phyloP scores from a whole-genome alignment of 2,329 filamentous ascomycete genomes.

The Fusarium tupiense region DNA sequence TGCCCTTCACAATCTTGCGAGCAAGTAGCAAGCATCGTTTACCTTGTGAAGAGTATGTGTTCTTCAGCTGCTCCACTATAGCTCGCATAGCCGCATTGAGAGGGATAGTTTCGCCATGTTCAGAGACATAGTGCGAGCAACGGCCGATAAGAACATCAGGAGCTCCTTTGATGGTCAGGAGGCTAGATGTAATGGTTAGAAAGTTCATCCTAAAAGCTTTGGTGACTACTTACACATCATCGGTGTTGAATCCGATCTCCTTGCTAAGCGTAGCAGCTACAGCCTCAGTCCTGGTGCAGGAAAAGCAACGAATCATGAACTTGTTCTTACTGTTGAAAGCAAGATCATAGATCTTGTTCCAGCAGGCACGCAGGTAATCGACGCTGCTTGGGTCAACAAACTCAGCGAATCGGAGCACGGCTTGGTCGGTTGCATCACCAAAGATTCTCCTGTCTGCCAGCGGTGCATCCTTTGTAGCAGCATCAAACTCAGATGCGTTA shows the following conservation, averaged over 20 bases:
- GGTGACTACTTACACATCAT: not conserved
- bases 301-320: slow-evolving; percentile 68
- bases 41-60: slow-evolving; percentile 2
- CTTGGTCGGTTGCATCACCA: slow-evolving; percentile 81
- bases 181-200: slow-evolving; percentile 42
- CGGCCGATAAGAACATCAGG: slow-evolving; percentile 76
- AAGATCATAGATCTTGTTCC: slow-evolving; percentile 73
- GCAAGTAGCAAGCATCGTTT: slow-evolving; percentile 7
- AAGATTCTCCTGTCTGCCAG: slow-evolving; percentile 71
- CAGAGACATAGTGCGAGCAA: slow-evolving; percentile 3
- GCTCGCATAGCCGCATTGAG: not conserved
- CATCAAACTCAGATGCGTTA: slow-evolving; percentile 80
- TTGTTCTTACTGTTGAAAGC: slow-evolving; percentile 88
- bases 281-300: slow-evolving; percentile 51
- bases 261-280: slow-evolving; percentile 50
- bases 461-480: slow-evolving; percentile 67
- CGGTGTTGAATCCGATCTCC: not conserved
- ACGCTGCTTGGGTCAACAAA: slow-evolving; percentile 58
- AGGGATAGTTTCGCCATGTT: not conserved
- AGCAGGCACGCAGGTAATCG: slow-evolving; percentile 66
- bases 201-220: rapidly evolving
- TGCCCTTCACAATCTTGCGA: not conserved
- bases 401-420: slow-evolving; percentile 77
- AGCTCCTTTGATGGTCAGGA: slow-evolving; percentile 82
- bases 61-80: not conserved